Percentiles rank a stretch among this genome's conserved stretches.
Conservation (phyloP, 129 eudicot species). For the Mikania micrantha region DNA sequence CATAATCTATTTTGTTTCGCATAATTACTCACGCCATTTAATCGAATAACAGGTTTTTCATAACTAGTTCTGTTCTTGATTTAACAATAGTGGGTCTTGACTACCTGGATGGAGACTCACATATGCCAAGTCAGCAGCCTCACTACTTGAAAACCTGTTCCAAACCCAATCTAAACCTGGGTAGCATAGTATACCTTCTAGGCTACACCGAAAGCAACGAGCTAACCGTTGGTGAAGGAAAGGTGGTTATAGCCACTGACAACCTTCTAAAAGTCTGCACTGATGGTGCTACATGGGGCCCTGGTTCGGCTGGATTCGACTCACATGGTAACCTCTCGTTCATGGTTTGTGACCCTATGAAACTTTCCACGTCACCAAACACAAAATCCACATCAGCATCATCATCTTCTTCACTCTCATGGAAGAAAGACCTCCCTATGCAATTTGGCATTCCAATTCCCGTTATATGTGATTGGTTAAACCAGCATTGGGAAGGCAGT, state of each 20-base stretch:
- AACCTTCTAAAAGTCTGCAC: conserved; percentile 83
- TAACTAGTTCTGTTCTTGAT: conserved; percentile 94
- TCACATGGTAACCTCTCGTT: conserved; percentile 82
- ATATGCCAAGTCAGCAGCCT: conserved; percentile 44
- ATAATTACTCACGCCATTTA: conserved; percentile 6
- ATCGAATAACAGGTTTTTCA: conserved; percentile 65
- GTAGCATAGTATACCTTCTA: conserved; percentile 62
- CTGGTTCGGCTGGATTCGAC: conserved; percentile 92
- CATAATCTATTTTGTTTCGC: conserved; percentile 2
- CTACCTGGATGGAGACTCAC: conserved; percentile 62
- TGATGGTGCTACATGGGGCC: conserved; percentile 83
- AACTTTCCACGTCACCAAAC: conserved; percentile 80
- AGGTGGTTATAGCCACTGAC: conserved; percentile 94
- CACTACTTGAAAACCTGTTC: conserved; percentile 72
- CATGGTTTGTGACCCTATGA: conserved; percentile 99
- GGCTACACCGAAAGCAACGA: conserved; percentile 60
- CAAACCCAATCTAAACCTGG: conserved; percentile 68
- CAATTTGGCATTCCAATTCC: conserved; percentile 97
- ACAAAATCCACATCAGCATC: conserved; percentile 69
- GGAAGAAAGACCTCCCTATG: conserved; percentile 76
- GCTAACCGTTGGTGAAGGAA: conserved; percentile 81
- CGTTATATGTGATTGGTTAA: conserved; percentile 79
- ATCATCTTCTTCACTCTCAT: conserved; percentile 68
- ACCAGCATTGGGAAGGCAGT: conserved; percentile 95
- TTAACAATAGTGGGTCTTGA: conserved; percentile 92